Evolutionary conservation across 805 yeast genomes (phyloP), one percentile per base, ranked within the genome.

Genomic region (Zygoascus bituminiphila): DNA sequence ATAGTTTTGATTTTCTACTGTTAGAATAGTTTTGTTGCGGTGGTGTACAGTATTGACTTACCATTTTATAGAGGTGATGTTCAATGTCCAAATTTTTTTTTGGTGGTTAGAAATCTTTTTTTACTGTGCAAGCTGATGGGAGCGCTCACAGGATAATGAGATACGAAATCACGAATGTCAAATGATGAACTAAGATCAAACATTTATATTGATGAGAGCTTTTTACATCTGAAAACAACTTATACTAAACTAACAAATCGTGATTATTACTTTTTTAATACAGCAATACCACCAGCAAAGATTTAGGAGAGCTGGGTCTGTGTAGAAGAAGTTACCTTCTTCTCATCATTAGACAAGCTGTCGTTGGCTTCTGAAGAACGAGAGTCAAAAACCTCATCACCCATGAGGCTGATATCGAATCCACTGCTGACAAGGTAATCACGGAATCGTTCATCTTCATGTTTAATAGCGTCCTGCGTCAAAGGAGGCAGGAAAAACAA

Each of bases 1-100:
- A 88, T 82, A 4, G 96, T 86, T 60, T 88, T 88, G 54, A 88
- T 78, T 75, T 88, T 88, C 96, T 58, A 41, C 19, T 4, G 37
- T 46, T 42, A 48, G 46, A 12, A 42, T 9, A 15, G 37, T 9
- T 20, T 12, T 36, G 17, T 14, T 14, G 12, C 10, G 22, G 22
- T 36, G 20, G 20, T 12, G 20, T 12, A 17, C 12, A 9, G 33
- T 26, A 21, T 22, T 9, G 17, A 39, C 29, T 39, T 39, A 39
- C 42, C 42, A 39, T 39, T 39, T 12, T 21, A 9, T 36, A 15
- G n/a, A 12, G n/a, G 39, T 15, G 8, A 36, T 24, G 25, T 7
- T 19, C 3, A 39, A 39, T 3, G 42, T 10, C 22, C 15, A 4
- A 39, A 22, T 15, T 39, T 39, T 39, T 38, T 39, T 39, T 39